These are phyloP conservation scores for Allium fistulosum DNA, from an alignment of 106 monocot species.

Conservation along the genomic window DNA sequence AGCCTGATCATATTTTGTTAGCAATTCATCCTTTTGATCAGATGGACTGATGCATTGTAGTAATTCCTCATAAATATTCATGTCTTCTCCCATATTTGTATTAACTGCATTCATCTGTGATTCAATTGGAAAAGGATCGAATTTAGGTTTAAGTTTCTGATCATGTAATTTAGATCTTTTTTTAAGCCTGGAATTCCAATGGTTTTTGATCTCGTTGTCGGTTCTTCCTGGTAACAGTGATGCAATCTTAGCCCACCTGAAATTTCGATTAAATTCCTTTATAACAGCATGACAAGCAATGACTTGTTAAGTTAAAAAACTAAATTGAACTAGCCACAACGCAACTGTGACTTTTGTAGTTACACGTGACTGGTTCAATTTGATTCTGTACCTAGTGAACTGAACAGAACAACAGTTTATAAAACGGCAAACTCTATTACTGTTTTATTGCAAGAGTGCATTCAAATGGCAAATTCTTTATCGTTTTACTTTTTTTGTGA, in stretches of 20 bases:
- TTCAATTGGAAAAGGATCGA: conserved; percentile 26
- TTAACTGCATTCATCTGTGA: not conserved
- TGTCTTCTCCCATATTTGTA: too few relatives aligned
- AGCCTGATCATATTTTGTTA: too few relatives aligned
- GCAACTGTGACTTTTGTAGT: too few relatives aligned
- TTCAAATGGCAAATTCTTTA: too few relatives aligned
- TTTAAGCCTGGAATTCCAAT: conserved; percentile 42
- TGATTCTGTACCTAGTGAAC: too few relatives aligned
- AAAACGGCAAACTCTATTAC: too few relatives aligned
- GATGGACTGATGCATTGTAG: not conserved
- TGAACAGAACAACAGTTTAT: too few relatives aligned
- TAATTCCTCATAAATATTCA: not conserved
- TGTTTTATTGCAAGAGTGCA: too few relatives aligned
- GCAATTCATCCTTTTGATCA: not conserved
- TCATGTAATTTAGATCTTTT: conserved; percentile 17
- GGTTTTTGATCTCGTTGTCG: conserved; percentile 52
- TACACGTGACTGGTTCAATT: too few relatives aligned
- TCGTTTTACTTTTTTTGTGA: too few relatives aligned
- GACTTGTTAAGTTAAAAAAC: not conserved
- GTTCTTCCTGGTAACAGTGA: conserved; percentile 38
- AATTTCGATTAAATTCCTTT: not conserved
- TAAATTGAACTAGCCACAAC: not conserved
- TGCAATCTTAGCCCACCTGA: conserved; percentile 44
- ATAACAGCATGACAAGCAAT: too few relatives aligned
- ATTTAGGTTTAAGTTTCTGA: conserved; percentile 7